A percentile compares a stretch with the other conserved stretches of the same genome.
Evolutionary conservation across 2,329 filamentous ascomycete genomes (phyloP).

Genomic region (Penicillium sp.): DNA sequence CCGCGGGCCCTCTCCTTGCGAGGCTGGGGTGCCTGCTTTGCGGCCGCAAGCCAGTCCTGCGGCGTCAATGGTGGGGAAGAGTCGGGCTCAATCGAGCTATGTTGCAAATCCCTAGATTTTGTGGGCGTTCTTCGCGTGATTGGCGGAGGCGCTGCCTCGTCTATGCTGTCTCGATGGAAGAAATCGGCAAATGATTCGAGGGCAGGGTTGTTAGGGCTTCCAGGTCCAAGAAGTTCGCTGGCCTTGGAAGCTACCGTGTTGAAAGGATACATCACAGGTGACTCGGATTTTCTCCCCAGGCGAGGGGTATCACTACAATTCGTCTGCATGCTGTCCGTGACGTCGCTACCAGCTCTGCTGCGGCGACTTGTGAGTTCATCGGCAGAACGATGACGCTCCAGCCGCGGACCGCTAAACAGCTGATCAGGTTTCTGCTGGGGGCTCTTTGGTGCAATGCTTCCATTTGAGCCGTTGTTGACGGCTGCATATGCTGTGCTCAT

Average conservation of each 20-base stretch:
- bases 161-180: conserved; percentile 20
- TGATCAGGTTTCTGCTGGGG: conserved; percentile 16
- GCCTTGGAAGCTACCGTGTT: conserved; percentile 26
- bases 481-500: conserved; percentile 39
- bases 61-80: conserved; percentile 36
- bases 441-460: conserved; percentile 32
- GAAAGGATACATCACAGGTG: conserved; percentile 32
- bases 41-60: conserved; percentile 42
- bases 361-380: conserved; percentile 30
- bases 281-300: conserved; percentile 18
- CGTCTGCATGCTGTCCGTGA: conserved; percentile 30
- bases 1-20: conserved; percentile 12
- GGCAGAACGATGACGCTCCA: conserved; percentile 33
- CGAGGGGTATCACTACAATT: conserved; percentile 32
- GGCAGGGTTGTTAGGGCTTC: conserved; percentile 20
- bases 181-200: conserved; percentile 20
- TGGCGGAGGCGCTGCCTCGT: conserved; percentile 20
- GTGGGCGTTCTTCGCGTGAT: conserved; percentile 21
- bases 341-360: conserved; percentile 29
- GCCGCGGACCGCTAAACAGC: conserved; percentile 18
- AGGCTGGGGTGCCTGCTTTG: conserved; percentile 24
- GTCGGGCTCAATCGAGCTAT: conserved; percentile 4
- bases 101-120: conserved; percentile 14
- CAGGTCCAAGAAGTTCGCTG: conserved; percentile 23
- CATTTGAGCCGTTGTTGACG: conserved; percentile 31